Conservation (phyloP, 805 yeast species). For the Ogataea pignaliae region DNA sequence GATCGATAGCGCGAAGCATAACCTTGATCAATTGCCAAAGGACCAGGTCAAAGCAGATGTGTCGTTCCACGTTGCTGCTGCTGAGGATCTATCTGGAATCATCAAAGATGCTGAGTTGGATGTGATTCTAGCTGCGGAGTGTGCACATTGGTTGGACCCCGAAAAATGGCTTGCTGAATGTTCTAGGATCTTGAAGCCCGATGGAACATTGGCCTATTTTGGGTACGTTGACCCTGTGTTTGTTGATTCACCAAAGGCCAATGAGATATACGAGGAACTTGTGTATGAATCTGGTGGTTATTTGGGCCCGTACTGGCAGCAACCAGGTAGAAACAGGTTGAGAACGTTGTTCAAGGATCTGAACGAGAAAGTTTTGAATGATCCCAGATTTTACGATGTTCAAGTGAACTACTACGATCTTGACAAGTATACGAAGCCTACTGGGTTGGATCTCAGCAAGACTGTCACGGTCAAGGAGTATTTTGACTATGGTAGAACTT, state of each 20-base stretch:
- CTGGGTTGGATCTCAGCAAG: constrained; percentile 32
- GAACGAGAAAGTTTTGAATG: constrained; percentile 35
- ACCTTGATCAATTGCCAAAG: constrained; percentile 2
- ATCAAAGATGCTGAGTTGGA: constrained; percentile 38
- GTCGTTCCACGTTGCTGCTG: constrained; percentile 14
- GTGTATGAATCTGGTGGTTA: constrained; percentile 38
- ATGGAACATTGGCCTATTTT: constrained; percentile 63
- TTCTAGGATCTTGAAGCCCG: constrained; percentile 33
- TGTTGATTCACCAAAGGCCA: constrained; percentile 48
- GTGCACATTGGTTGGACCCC: constrained; percentile 72
- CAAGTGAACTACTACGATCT: constrained; percentile 29
- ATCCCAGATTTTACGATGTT: constrained; percentile 25
- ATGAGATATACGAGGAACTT: constrained; percentile 42
- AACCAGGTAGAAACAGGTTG: constrained; percentile 67
- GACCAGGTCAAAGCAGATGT: constrained; percentile 1
- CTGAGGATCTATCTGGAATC: constrained; percentile 19
- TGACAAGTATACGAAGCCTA: constrained; percentile 7
- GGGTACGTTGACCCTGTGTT: constrained; percentile 71
- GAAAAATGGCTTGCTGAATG: constrained; percentile 27
- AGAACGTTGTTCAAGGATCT: constrained; percentile 40
- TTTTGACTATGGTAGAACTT: constrained; percentile 55
- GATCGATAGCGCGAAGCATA: constrained; percentile 38
- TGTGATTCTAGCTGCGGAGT: constrained; percentile 74
- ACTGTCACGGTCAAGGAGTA: constrained; percentile 42
- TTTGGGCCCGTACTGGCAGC: constrained; percentile 78